A percentile compares a stretch with the other conserved stretches of the same genome.
These are phyloP conservation scores for Melanopsichium pennsylvanicum DNA, from an alignment of 1,284 basidiomycete genomes.

Conservation along the genomic window DNA sequence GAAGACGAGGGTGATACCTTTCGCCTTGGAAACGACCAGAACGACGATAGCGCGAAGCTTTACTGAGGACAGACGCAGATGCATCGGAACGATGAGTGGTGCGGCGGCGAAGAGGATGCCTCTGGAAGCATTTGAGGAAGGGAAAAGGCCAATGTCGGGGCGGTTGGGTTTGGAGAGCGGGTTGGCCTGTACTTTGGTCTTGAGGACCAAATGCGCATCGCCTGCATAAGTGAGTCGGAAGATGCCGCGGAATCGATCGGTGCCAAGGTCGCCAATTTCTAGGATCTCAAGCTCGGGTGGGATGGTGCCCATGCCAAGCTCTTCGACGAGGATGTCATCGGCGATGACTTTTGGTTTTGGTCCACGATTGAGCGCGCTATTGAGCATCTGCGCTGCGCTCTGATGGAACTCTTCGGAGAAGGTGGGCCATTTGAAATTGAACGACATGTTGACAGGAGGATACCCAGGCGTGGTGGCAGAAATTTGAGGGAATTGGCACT, in stretches of 20 bases:
- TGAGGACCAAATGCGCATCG: slow-evolving; percentile 92
- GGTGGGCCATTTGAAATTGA: slow-evolving; percentile 92
- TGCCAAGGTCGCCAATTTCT: slow-evolving; percentile 95
- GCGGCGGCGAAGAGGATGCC: slow-evolving; percentile 64
- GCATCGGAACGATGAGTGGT: slow-evolving; percentile 82
- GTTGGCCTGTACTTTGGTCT: slow-evolving; percentile 96
- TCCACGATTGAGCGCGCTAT: slow-evolving; percentile 67
- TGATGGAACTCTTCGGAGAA: slow-evolving; percentile 75
- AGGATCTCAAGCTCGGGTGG: slow-evolving; percentile 96
- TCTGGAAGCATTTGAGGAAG: slow-evolving; percentile 49
- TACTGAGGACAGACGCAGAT: slow-evolving; percentile 92
- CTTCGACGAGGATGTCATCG: slow-evolving; percentile 95
- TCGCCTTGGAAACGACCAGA: slow-evolving; percentile 90
- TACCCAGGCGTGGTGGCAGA: too few species aligned
- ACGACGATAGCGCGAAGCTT: slow-evolving; percentile 95
- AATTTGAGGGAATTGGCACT: too few species aligned
- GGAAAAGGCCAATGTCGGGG: slow-evolving; percentile 52
- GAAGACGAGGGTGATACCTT: slow-evolving; percentile 98
- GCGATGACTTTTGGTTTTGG: slow-evolving; percentile 93
- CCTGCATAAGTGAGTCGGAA: slow-evolving; percentile 94
- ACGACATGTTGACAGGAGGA: slow-evolving; percentile 75
- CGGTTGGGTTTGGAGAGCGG: slow-evolving; percentile 74
- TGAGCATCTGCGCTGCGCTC: slow-evolving; percentile 66
- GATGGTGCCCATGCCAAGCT: slow-evolving; percentile 96
- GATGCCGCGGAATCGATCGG: slow-evolving; percentile 95